phyloP scores from a whole-genome alignment of 2,329 filamentous ascomycete genomes.

The Clonostachys byssicola region DNA sequence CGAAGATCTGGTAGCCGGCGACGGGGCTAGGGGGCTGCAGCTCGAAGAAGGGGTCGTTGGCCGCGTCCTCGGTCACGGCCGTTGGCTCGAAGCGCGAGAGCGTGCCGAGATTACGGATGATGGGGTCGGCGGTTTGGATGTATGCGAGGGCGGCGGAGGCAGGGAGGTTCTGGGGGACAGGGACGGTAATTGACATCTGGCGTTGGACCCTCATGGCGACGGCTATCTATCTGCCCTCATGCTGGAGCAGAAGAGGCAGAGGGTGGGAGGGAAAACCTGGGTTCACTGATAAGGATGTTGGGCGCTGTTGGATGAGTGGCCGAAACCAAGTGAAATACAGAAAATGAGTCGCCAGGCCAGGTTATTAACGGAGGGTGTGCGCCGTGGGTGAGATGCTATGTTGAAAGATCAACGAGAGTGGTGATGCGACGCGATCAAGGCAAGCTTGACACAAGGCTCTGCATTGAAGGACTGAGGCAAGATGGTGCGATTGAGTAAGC shows the following conservation, averaged over 20 bases:
- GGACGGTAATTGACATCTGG: constrained; percentile 29
- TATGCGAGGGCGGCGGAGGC: constrained; percentile 28
- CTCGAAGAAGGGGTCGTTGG: constrained; percentile 35
- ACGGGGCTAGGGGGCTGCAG: constrained; percentile 23
- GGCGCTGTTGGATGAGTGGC: too few relatives aligned
- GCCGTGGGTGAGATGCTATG: too few relatives aligned
- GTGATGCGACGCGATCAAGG: too few relatives aligned
- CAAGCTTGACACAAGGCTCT: too few relatives aligned
- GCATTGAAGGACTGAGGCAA: too few relatives aligned
- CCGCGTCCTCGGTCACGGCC: constrained; percentile 21
- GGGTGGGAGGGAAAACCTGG: background rate
- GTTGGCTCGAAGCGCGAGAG: constrained; percentile 27
- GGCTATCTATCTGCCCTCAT: background rate
- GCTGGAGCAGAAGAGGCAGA: background rate
- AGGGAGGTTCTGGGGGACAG: constrained; percentile 32
- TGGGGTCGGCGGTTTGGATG: constrained; percentile 32
- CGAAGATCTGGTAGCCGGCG: constrained; percentile 21
- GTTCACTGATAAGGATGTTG: too few relatives aligned
- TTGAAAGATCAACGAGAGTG: too few relatives aligned
- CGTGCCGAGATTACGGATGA: constrained; percentile 34
- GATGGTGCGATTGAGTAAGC: too few relatives aligned
- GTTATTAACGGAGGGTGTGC: too few relatives aligned
- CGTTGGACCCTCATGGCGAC: constrained; percentile 20
- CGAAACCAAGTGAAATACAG: too few relatives aligned
- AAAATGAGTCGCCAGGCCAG: too few relatives aligned